phyloP scores from a whole-genome alignment of 2,329 filamentous ascomycete genomes.

The Leptographium galeiforme region DNA sequence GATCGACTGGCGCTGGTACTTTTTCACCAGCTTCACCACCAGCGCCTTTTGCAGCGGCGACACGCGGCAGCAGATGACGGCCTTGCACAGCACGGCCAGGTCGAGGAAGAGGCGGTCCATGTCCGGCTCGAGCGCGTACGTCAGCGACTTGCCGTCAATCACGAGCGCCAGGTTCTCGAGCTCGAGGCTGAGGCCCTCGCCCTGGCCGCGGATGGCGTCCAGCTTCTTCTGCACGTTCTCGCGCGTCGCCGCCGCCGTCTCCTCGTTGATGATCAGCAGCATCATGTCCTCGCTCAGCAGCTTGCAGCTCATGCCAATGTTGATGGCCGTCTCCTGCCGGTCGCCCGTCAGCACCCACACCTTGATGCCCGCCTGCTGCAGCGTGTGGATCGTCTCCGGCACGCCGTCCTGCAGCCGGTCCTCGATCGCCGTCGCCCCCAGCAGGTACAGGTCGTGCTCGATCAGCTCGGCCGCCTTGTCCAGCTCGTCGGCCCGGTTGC shows the following conservation, averaged over 20 bases:
- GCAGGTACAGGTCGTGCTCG: slow-evolving; percentile 78
- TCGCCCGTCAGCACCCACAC: slow-evolving; percentile 97
- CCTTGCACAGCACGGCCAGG: slow-evolving; percentile 89
- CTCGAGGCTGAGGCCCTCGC: slow-evolving; percentile 54
- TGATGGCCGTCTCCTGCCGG: slow-evolving; percentile 96
- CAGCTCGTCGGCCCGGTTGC: slow-evolving; percentile 84
- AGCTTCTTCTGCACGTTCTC: slow-evolving; percentile 90
- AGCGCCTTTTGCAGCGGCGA: slow-evolving; percentile 94
- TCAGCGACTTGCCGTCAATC: slow-evolving; percentile 93
- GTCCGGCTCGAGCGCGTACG: slow-evolving; percentile 83
- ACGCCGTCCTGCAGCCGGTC: slow-evolving; percentile 95
- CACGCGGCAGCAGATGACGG: slow-evolving; percentile 96
- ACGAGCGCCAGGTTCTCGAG: slow-evolving; percentile 80
- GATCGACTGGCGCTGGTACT: slow-evolving; percentile 75
- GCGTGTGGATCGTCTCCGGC: slow-evolving; percentile 91
- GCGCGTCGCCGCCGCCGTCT: slow-evolving; percentile 61
- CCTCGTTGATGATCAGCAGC: slow-evolving; percentile 89
- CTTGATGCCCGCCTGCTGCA: slow-evolving; percentile 95
- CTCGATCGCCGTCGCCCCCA: slow-evolving; percentile 94
- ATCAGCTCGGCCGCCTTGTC: slow-evolving; percentile 96
- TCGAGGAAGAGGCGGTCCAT: slow-evolving; percentile 89
- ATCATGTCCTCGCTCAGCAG: slow-evolving; percentile 98
- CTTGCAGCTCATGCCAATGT: slow-evolving; percentile 99
- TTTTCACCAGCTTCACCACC: slow-evolving; percentile 96
- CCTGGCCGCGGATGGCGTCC: slow-evolving; percentile 76